Evolutionary conservation across 2,329 filamentous ascomycete genomes (phyloP), one percentile per base, ranked within the genome.

Genomic region (Didymella sp.): DNA sequence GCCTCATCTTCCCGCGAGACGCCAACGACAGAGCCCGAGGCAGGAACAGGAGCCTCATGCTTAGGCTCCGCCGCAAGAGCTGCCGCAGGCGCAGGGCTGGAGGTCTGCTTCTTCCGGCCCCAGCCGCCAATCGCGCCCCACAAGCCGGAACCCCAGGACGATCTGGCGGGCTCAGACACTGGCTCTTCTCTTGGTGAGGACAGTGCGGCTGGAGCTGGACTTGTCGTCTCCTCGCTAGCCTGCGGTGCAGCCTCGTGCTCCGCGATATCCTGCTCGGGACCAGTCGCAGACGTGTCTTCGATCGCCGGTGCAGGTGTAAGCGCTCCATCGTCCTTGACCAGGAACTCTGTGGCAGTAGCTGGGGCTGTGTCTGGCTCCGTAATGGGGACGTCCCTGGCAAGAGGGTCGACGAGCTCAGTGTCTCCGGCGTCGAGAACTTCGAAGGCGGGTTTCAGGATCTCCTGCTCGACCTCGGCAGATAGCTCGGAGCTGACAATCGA

Each of bases 71-170:
- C 25, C 1, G 47, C 17, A 28, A 28, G 17, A 13, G 12, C 46
- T 7, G 22, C 12, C 8, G 44, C 21, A 7, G 40, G 40, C 13
- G 48, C 30, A 27, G 45, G 21, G 15, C 25, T 33, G 5, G 33
- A 21, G 8, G 35, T 21, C 21, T 45, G 38, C 30, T 51, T 59
- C 46, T 55, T 59, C 41, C 44, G 51, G 11, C 73, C 71, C 71
- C 70, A 74, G 2, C 73, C 70, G 31, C 73, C 70, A 45, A 74
- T 62, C 1, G 70, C 69, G 40, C 72, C 70, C 61, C 63, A 67
- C 19, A 75, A 52, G 27, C 66, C 61, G 2, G 59, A 58, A 13
- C 68, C 68, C 67, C 68, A 73, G 3, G 66, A 63, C 33, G 66
- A 67, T 11, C 61, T 43, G 8, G 58, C 44, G 8, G 61, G 48